These are phyloP conservation scores for Yarrowia deformans DNA, from an alignment of 805 yeast genomes.

Conservation along the genomic window DNA sequence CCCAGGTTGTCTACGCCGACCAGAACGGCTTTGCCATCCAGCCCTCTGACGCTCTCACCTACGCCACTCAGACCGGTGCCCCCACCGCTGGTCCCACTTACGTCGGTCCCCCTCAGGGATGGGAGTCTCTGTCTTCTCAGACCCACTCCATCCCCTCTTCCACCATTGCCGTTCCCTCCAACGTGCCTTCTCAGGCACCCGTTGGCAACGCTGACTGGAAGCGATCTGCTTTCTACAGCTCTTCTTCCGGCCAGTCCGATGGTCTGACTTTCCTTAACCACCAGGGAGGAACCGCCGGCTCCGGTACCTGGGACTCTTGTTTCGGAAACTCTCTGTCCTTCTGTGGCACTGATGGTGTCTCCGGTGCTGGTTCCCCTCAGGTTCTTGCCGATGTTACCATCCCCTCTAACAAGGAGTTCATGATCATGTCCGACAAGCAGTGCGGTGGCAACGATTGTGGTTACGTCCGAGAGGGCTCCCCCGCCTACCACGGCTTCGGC, in stretches of 20 bases:
- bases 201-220: slow-evolving; percentile 66
- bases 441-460: slow-evolving; percentile 68
- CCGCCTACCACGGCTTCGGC: slow-evolving; percentile 93
- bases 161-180: slow-evolving; percentile 43
- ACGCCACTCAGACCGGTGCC: slow-evolving; percentile 42
- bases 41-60: slow-evolving; percentile 40
- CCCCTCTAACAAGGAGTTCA: slow-evolving; percentile 76
- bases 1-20: slow-evolving; percentile 48
- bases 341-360: slow-evolving; percentile 77
- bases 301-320: slow-evolving; percentile 85
- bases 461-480: slow-evolving; percentile 80
- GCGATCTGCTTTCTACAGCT: slow-evolving; percentile 71
- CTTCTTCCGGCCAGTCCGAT: slow-evolving; percentile 69
- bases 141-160: slow-evolving; percentile 46
- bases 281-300: slow-evolving; percentile 80
- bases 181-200: slow-evolving; percentile 48
- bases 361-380: slow-evolving; percentile 72
- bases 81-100: slow-evolving; percentile 40
- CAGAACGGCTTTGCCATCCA: slow-evolving; percentile 37
- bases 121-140: slow-evolving; percentile 43
- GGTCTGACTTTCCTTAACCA: slow-evolving; percentile 86
- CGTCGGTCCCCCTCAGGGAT: slow-evolving; percentile 29
- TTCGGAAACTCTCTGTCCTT: slow-evolving; percentile 94
- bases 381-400: slow-evolving; percentile 73
- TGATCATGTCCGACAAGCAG: slow-evolving; percentile 70